Evolutionary conservation across 2,329 filamentous ascomycete genomes (phyloP).

Genomic region (Cladosporium sp.): DNA sequence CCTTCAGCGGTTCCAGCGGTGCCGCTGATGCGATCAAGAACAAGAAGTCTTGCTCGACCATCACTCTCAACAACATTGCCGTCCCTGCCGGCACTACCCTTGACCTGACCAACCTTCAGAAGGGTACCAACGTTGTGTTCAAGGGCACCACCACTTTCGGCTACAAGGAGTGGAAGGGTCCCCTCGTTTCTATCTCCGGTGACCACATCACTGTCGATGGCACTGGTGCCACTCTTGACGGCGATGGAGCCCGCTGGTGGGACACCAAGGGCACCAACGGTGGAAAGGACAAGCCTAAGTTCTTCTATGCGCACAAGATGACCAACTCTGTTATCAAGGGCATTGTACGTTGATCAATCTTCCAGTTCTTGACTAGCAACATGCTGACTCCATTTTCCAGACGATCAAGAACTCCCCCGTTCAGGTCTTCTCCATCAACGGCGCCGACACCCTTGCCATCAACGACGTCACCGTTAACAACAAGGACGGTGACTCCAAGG

Average conservation of each 20-base stretch:
- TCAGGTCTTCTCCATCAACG: conserved; percentile 49
- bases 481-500: conserved; percentile 45
- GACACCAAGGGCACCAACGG: conserved; percentile 58
- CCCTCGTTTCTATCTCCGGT: conserved; percentile 59
- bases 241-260: conserved; percentile 57
- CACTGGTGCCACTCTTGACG: conserved; percentile 53
- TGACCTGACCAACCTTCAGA: conserved; percentile 32
- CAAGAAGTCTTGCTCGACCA: conserved; percentile 29
- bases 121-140: conserved; percentile 52
- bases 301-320: conserved; percentile 55
- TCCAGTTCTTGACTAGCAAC: too few relatives aligned
- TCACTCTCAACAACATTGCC: conserved; percentile 34
- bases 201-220: conserved; percentile 52
- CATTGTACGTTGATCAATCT: conserved; percentile 17
- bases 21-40: conserved; percentile 23
- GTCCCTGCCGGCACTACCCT: conserved; percentile 37
- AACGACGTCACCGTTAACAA: conserved; percentile 55
- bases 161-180: conserved; percentile 62
- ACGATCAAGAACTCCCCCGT: conserved; percentile 52
- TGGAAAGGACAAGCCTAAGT: conserved; percentile 61
- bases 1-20: conserved; percentile 27
- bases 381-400: neutral
- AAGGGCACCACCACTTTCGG: conserved; percentile 63
- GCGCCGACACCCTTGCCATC: conserved; percentile 42
- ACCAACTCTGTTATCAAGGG: conserved; percentile 47